Percentiles rank a stretch among this genome's conserved stretches.
Evolutionary conservation across 2,329 filamentous ascomycete species (phyloP).

Genomic region (Aspergillus arachidicola): DNA sequence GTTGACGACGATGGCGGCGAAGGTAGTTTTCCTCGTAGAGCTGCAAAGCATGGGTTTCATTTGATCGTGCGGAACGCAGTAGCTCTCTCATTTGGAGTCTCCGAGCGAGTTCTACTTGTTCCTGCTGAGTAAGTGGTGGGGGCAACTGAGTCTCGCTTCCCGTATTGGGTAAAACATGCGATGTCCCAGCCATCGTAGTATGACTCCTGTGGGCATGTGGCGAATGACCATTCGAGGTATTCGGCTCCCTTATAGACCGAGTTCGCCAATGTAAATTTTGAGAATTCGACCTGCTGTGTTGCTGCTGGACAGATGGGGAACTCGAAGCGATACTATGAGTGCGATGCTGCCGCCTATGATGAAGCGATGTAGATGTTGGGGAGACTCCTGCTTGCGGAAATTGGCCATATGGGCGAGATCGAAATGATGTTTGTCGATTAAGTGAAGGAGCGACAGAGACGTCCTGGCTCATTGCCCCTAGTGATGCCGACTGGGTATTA

Average conservation of each 20-base stretch:
- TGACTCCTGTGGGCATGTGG: background rate
- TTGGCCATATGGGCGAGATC: constrained; percentile 8
- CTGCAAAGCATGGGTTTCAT: constrained; percentile 13
- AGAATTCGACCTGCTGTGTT: constrained; percentile 1
- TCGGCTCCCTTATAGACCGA: constrained; percentile 6
- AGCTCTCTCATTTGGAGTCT: constrained; percentile 14
- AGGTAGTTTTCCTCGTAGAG: constrained; percentile 13
- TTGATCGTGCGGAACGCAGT: constrained; percentile 13
- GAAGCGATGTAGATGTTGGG: constrained; percentile 3
- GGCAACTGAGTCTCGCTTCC: background rate
- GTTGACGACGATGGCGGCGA: constrained; percentile 3
- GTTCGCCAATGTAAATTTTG: constrained; percentile 13
- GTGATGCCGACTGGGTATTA: background rate
- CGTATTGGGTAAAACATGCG: constrained; percentile 1
- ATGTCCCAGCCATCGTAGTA: background rate
- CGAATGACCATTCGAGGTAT: background rate
- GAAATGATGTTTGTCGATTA: constrained; percentile 1
- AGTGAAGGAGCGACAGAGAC: background rate
- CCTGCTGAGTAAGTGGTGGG: constrained; percentile 5
- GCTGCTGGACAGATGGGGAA: constrained; percentile 1
- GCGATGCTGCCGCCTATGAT: constrained; percentile 17
- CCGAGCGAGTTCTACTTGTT: constrained; percentile 11
- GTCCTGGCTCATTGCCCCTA: background rate
- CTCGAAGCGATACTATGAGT: constrained; percentile 10
- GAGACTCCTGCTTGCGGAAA: constrained; percentile 11